A percentile compares a stretch with the other conserved stretches of the same genome.
These are phyloP conservation scores for Venturia effusa DNA, from an alignment of 2,329 filamentous ascomycete species.

Conservation along the genomic window DNA sequence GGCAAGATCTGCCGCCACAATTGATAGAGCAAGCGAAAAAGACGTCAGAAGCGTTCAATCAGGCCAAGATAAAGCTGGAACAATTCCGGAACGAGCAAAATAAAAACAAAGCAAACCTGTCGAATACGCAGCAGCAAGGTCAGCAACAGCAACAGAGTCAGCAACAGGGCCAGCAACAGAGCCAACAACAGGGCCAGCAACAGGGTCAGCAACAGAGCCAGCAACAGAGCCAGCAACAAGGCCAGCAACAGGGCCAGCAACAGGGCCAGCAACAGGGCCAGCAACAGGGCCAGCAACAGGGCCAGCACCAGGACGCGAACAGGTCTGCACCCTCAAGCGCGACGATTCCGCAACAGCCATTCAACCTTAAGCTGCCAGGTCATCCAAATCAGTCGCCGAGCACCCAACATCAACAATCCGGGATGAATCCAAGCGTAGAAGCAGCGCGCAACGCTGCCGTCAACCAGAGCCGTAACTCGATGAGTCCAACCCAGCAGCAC, in stretches of 20 bases:
- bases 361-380: slow-evolving; percentile 13
- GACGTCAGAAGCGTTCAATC: slow-evolving; percentile 21
- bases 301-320: slow-evolving; percentile 14
- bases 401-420: background rate
- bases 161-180: slow-evolving; percentile 13
- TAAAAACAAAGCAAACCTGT: slow-evolving; percentile 7
- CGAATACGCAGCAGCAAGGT: slow-evolving; percentile 11
- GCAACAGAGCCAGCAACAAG: slow-evolving; percentile 13
- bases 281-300: slow-evolving; percentile 14
- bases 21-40: slow-evolving; percentile 22
- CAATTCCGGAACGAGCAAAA: slow-evolving; percentile 6
- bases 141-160: slow-evolving; percentile 8
- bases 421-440: slow-evolving; percentile 12
- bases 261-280: slow-evolving; percentile 14
- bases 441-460: slow-evolving; percentile 5
- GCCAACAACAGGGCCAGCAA: slow-evolving; percentile 15
- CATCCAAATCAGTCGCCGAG: slow-evolving; percentile 18
- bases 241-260: slow-evolving; percentile 7
- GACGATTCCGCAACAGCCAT: slow-evolving; percentile 16
- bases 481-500: slow-evolving; percentile 10
- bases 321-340: slow-evolving; percentile 8
- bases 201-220: slow-evolving; percentile 14
- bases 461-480: background rate
- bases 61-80: slow-evolving; percentile 21
- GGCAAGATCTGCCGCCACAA: slow-evolving; percentile 24